A percentile compares a stretch with the other conserved stretches of the same genome.
Evolutionary conservation across 108 stramenopile genomes (phyloP).

Genomic region (Conticribra guillardii): DNA sequence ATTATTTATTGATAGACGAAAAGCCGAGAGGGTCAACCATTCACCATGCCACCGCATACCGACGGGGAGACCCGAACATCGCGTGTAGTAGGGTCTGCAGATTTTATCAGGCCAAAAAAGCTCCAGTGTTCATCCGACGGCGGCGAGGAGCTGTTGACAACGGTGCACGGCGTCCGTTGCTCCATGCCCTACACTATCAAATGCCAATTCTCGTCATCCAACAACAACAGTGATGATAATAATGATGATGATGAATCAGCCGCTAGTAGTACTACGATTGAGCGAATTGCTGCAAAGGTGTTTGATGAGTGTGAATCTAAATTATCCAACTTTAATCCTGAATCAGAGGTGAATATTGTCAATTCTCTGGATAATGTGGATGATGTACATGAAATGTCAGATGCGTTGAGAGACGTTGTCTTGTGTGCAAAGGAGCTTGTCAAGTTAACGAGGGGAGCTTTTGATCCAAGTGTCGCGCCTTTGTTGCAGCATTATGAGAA

Average conservation of each 20-base stretch:
- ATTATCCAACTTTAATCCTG: constrained; percentile 39
- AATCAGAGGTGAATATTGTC: constrained; percentile 46
- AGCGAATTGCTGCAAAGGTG: constrained; percentile 23
- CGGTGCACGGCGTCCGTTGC: constrained; percentile 30
- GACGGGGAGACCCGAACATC: constrained; percentile 43
- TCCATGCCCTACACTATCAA: constrained; percentile 46
- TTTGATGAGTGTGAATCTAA: constrained; percentile 43
- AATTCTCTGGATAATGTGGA: constrained; percentile 26
- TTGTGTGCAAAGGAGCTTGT: constrained; percentile 40
- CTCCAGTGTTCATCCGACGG: neutral
- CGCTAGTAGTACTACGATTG: constrained; percentile 6
- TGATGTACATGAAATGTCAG: constrained; percentile 37
- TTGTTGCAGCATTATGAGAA: constrained; percentile 46
- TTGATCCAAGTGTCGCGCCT: constrained; percentile 47
- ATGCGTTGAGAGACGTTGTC: constrained; percentile 37
- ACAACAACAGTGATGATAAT: too few relatives aligned
- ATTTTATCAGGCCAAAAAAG: constrained; percentile 28
- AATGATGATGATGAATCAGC: too few relatives aligned
- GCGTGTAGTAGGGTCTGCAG: constrained; percentile 30
- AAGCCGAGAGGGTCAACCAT: too few relatives aligned
- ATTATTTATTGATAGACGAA: too few relatives aligned
- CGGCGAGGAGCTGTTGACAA: constrained; percentile 15
- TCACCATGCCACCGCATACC: too few relatives aligned
- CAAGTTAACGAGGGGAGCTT: constrained; percentile 48
- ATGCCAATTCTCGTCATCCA: constrained; percentile 12